A percentile compares a stretch with the other conserved stretches of the same genome.
phyloP scores from a whole-genome alignment of 1,139 yeast species.

The Wickerhamiella pararugosa region DNA sequence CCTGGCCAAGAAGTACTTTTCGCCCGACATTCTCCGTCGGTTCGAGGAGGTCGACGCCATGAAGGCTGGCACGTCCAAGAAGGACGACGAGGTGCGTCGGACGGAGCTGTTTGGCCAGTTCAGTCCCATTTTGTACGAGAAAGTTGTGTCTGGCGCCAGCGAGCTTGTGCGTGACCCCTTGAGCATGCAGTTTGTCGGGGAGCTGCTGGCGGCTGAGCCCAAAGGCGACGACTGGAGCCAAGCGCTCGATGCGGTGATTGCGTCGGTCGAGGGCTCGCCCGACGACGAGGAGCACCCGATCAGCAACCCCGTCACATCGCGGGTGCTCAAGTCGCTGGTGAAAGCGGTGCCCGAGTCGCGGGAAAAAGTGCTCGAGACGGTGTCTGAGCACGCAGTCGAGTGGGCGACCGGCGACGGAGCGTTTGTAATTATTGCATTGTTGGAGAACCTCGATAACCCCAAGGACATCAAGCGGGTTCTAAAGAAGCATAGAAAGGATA shows the following conservation, averaged over 20 bases:
- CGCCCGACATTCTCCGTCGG: conserved; percentile 50
- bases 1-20: conserved; percentile 60
- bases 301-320: conserved; percentile 55
- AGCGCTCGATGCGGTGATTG: conserved; percentile 39
- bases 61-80: conserved; percentile 56
- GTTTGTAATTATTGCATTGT: conserved; percentile 50
- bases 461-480: conserved; percentile 38
- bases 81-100: conserved; percentile 67
- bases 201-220: conserved; percentile 27
- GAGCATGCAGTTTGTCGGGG: conserved; percentile 74
- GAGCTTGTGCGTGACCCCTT: conserved; percentile 49
- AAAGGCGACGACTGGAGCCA: conserved; percentile 31
- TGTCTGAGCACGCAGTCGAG: conserved; percentile 34
- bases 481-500: conserved; percentile 26
- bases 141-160: conserved; percentile 34
- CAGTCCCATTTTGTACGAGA: conserved; percentile 47
- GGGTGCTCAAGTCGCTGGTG: conserved; percentile 63
- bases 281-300: conserved; percentile 41
- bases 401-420: conserved; percentile 70
- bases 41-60: conserved; percentile 45
- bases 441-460: conserved; percentile 25
- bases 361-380: conserved; percentile 33
- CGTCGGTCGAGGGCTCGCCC: conserved; percentile 25
- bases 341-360: conserved; percentile 49
- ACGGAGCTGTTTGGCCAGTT: conserved; percentile 50